A percentile compares a stretch with the other conserved stretches of the same genome.
Conservation (phyloP, 2,329 filamentous ascomycete species). For the Trichoderma sp. region DNA sequence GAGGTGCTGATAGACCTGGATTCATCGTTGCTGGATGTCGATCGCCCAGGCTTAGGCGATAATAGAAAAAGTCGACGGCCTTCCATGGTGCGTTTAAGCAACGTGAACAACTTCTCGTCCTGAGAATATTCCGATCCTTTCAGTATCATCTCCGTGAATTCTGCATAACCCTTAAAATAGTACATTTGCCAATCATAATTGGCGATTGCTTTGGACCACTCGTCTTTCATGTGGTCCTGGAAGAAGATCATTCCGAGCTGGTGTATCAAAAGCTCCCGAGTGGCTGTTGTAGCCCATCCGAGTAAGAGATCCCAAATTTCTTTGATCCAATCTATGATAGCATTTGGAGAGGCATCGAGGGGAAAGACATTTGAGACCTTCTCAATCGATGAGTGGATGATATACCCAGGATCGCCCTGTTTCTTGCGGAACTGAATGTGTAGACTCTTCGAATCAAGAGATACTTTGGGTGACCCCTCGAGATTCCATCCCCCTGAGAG, state of each 20-base stretch:
- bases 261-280: background rate
- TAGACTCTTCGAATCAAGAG: background rate
- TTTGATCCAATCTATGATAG: background rate
- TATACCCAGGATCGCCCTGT: background rate
- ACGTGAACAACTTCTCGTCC: background rate
- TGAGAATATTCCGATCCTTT: background rate
- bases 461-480: background rate
- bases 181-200: background rate
- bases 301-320: background rate
- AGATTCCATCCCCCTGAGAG: background rate
- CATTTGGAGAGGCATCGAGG: background rate
- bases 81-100: background rate
- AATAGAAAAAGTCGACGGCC: background rate
- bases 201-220: background rate
- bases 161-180: background rate
- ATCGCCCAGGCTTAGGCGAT: background rate
- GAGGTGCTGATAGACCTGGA: background rate
- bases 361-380: background rate
- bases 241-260: background rate
- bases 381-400: background rate
- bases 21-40: background rate
- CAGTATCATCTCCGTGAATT: background rate
- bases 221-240: background rate
- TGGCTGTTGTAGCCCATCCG: background rate
- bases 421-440: background rate